Percentiles rank a stretch among this genome's conserved stretches.
These are phyloP conservation scores for Pilasporangium apinafurcum DNA, from an alignment of 352 stramenopile species.

Conservation along the genomic window DNA sequence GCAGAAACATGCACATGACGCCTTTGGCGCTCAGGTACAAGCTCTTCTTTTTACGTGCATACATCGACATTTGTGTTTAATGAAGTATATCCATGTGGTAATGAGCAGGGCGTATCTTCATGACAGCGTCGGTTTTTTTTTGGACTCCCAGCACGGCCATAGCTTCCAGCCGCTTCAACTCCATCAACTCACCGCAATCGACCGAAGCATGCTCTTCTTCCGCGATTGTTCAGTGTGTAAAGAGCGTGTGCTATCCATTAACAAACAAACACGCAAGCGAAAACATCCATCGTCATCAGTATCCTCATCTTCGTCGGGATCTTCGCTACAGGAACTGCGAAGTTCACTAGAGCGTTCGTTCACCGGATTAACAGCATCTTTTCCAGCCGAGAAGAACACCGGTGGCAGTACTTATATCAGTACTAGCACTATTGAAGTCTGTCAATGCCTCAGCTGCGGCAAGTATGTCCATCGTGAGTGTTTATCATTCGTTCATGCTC, in stretches of 20 bases:
- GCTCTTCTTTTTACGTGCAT: neutral
- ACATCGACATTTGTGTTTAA: too few species aligned
- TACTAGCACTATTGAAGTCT: conserved; percentile 13
- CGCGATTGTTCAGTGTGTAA: conserved; percentile 49
- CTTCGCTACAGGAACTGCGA: too few species aligned
- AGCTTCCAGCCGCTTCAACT: conserved; percentile 38
- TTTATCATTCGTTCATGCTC: conserved; percentile 33
- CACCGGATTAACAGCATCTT: too few species aligned
- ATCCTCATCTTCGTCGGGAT: neutral
- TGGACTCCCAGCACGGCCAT: conserved; percentile 50
- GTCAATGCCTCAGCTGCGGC: conserved; percentile 49
- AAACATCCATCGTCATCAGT: neutral
- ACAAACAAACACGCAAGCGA: conserved; percentile 1
- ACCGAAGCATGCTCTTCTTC: conserved; percentile 59
- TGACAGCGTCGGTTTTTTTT: conserved; percentile 23
- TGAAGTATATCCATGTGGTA: too few species aligned
- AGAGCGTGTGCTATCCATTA: conserved; percentile 35
- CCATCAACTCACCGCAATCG: conserved; percentile 24
- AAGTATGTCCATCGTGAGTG: conserved; percentile 51
- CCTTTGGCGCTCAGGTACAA: conserved; percentile 27
- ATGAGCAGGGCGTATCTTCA: conserved; percentile 37
- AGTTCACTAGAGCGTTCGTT: too few species aligned
- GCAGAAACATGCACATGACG: too few species aligned
- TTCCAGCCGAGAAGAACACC: too few species aligned
- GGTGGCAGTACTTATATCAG: neutral